A percentile compares a stretch with the other conserved stretches of the same genome.
Evolutionary conservation across 148 eudicot species (phyloP).

Genomic region (Cornus kousa): DNA sequence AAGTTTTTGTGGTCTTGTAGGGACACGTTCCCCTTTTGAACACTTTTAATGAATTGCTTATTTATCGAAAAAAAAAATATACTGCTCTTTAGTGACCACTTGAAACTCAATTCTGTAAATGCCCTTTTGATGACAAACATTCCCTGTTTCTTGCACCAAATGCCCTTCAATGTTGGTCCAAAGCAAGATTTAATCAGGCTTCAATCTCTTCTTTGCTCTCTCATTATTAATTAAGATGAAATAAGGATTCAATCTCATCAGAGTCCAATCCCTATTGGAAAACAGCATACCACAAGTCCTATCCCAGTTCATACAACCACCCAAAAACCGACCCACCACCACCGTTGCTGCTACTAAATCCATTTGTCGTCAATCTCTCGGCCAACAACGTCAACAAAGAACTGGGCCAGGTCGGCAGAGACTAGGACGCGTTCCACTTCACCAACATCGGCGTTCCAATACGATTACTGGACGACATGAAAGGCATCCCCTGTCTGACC

Average conservation of each 20-base stretch:
- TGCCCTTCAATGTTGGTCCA: too few species aligned
- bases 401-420: conserved; percentile 47
- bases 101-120: too few species aligned
- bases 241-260: not conserved
- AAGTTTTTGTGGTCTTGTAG: too few species aligned
- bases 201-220: not conserved
- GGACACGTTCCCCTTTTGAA: too few species aligned
- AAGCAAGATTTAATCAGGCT: too few species aligned
- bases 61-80: too few species aligned
- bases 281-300: conserved; percentile 27
- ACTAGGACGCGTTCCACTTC: conserved; percentile 86
- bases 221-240: not conserved
- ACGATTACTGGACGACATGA: conserved; percentile 47
- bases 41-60: too few species aligned
- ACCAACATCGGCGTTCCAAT: conserved; percentile 61
- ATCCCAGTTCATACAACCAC: conserved; percentile 52
- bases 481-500: conserved; percentile 17
- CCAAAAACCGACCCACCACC: conserved; percentile 36
- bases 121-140: too few species aligned
- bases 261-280: conserved; percentile 45
- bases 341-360: conserved; percentile 3
- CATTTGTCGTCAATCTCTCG: conserved; percentile 54
- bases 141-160: too few species aligned
- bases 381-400: conserved; percentile 18
- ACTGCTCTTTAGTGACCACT: too few species aligned